Evolutionary conservation across 2,329 filamentous ascomycete genomes (phyloP), one percentile per base, ranked within the genome.

Genomic region (Dactylellina parvicollis): DNA sequence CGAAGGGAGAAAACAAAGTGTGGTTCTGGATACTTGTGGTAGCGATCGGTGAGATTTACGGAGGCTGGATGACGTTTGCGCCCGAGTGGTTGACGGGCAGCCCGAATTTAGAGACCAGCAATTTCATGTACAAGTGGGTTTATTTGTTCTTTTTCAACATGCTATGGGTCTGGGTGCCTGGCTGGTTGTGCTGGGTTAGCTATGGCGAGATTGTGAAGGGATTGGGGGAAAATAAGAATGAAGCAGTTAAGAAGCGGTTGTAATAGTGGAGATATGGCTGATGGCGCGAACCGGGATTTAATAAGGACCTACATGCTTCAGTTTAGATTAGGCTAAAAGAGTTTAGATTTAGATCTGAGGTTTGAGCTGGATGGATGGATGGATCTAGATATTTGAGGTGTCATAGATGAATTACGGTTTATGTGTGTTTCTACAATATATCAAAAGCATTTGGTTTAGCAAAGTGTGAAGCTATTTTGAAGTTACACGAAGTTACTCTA

Each of bases 21-120:
- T 87, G 85, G 77, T 83, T 89, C 75, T 83, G 86, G 82, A 89
- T 90, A 84, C 84, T 88, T 69, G 82, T 90, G 18, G 80, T 90
- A 44, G 88, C 88, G 24, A 89, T 87, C 2, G 86, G 85, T 64
- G 88, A 90, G 82, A 77, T 90, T 4, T 90, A 90, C 76, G 88
- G 88, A 75, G 86, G 88, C 16, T 90, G 88, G 81, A 89, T 90
- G 86, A 90, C 88, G 0, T 90, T 90, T 78, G 87, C 85, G 80
- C 88, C 88, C 10, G 88, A 90, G 80, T 90, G 88, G 88, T 81
- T 90, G 10, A 86, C 84, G 1, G 84, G 84, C 56, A 89, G 84
- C 78, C 78, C 84, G 75, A 89, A 88, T 78, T 84, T 90, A 70
- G 86, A 89, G 79, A 83, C 83, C 16, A 87, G 84, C 81, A 90